These are phyloP conservation scores for Calonectria pauciramosa DNA, from an alignment of 2,329 filamentous ascomycete species.

Conservation along the genomic window DNA sequence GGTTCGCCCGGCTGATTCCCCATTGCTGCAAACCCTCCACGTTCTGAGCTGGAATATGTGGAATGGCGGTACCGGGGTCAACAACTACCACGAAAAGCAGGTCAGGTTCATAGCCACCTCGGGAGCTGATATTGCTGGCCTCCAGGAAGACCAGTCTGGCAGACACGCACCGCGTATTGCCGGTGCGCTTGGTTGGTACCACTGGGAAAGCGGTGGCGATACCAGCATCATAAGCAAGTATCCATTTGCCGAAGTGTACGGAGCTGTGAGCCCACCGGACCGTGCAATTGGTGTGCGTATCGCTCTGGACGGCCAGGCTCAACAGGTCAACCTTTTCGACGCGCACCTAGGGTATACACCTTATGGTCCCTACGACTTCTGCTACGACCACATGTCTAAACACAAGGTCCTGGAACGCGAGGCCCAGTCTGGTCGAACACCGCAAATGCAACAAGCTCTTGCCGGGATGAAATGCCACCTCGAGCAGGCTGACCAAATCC, in stretches of 20 bases:
- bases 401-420: background rate
- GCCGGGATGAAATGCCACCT: background rate
- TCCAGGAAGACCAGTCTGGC: background rate
- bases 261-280: background rate
- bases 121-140: background rate
- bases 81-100: background rate
- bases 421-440: background rate
- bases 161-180: background rate
- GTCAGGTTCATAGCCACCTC: background rate
- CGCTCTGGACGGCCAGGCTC: background rate
- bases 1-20: background rate
- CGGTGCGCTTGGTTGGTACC: background rate
- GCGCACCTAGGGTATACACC: background rate
- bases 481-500: background rate
- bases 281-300: background rate
- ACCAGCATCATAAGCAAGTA: background rate
- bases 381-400: constrained; percentile 5
- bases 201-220: background rate
- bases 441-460: background rate
- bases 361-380: background rate
- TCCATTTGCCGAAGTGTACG: background rate
- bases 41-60: constrained; percentile 4
- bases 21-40: background rate
- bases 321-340: background rate
- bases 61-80: background rate